Percentiles rank a stretch among this genome's conserved stretches.
phyloP scores from a whole-genome alignment of 2,329 filamentous ascomycete genomes.

The Ilyonectria mors-panacis region DNA sequence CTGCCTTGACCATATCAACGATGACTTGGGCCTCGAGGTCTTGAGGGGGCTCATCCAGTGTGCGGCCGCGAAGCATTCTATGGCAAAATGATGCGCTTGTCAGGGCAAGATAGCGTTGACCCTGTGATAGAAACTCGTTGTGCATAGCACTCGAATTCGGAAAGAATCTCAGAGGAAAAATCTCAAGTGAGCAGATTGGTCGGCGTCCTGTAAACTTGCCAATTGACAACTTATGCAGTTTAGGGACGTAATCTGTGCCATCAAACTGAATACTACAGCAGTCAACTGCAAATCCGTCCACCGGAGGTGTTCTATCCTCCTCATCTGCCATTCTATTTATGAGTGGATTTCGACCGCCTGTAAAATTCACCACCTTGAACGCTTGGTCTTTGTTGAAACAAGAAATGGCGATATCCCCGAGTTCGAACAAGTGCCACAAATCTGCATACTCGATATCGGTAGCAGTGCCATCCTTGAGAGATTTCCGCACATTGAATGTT shows the following conservation, averaged over 20 bases:
- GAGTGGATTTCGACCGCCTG: conserved; percentile 20
- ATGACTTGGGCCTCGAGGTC: conserved; percentile 7
- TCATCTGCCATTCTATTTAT: background rate
- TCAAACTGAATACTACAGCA: conserved; percentile 23
- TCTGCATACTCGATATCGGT: conserved; percentile 30
- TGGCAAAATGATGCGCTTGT: background rate
- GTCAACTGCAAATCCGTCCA: conserved; percentile 29
- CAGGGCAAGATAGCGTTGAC: background rate
- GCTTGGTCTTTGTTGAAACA: conserved; percentile 5
- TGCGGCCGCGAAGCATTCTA: conserved; percentile 1
- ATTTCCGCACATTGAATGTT: conserved; percentile 21
- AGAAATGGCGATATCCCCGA: conserved; percentile 17
- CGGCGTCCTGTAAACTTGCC: conserved; percentile 23
- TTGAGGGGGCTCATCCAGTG: conserved; percentile 4
- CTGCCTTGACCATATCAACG: conserved; percentile 1
- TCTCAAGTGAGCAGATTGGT: conserved; percentile 9
- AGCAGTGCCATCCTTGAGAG: conserved; percentile 22
- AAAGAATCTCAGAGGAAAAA: conserved; percentile 28
- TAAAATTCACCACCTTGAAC: conserved; percentile 4
- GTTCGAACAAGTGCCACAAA: conserved; percentile 35
- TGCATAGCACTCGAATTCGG: background rate
- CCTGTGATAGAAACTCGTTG: background rate
- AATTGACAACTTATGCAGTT: conserved; percentile 22
- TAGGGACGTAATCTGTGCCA: conserved; percentile 22
- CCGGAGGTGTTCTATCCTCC: background rate